Percentiles rank a stretch among this genome's conserved stretches.
Conservation (phyloP, 768 basidiomycete genomes). For the Termitomyces sp. region DNA sequence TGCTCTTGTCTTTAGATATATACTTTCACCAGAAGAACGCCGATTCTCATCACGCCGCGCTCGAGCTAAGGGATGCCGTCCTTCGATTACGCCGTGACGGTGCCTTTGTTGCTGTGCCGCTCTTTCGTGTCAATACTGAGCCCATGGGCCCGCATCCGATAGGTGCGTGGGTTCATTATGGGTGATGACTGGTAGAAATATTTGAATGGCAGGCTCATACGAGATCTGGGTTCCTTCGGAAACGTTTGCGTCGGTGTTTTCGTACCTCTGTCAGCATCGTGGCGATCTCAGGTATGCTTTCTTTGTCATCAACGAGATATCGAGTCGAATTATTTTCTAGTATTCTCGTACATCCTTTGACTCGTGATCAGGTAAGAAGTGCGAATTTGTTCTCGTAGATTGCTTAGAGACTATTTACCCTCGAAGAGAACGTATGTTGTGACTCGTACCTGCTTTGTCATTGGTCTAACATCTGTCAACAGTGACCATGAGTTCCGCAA, state of each 20-base stretch:
- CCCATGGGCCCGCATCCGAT: constrained; percentile 77
- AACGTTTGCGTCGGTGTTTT: constrained; percentile 73
- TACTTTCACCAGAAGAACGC: constrained; percentile 73
- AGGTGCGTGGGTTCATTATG: constrained; percentile 38
- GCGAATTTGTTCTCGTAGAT: background rate
- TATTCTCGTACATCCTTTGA: constrained; percentile 72
- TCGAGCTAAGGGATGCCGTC: constrained; percentile 68
- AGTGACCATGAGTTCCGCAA: constrained; percentile 71
- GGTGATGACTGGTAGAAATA: background rate
- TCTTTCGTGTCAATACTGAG: constrained; percentile 63
- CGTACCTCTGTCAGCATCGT: constrained; percentile 66
- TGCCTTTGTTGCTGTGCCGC: constrained; percentile 76
- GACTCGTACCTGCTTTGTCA: background rate
- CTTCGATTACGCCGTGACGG: constrained; percentile 68
- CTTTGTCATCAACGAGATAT: background rate
- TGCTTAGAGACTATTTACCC: constrained; percentile 2
- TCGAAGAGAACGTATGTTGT: constrained; percentile 45
- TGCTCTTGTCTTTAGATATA: constrained; percentile 46
- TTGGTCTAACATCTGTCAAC: background rate
- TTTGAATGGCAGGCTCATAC: constrained; percentile 50
- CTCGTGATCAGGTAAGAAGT: constrained; percentile 56
- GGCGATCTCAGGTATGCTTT: constrained; percentile 58
- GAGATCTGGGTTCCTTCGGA: constrained; percentile 79
- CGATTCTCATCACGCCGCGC: constrained; percentile 57
- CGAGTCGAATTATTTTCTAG: constrained; percentile 29